Base-by-base conservation (phyloP, 2,329 filamentous ascomycete species). In the Taxawa tesnikishii region DNA sequence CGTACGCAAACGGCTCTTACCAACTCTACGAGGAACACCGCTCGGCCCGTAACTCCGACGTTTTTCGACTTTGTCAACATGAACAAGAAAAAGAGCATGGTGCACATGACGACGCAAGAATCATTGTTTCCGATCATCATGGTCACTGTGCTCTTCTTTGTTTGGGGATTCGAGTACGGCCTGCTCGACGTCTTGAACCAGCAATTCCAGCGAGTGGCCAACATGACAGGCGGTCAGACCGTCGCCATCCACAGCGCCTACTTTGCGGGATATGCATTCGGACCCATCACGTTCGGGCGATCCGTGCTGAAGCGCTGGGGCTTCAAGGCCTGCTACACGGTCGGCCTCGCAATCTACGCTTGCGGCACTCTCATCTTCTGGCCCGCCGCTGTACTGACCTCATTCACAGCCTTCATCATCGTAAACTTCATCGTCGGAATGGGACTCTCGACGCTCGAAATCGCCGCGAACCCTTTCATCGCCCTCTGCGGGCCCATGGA, bases 161-260 rank as follows among this genome's bases (percentile, higher is more conserved):
- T 94, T 3, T 93, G 84, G 85, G 87, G 87, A 0, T 79, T 94
- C 36, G 85, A 84, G 0, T 94, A 94, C 45, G 87, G 87, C 1
- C 67, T 94, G 2, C 63, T 94, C 5, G 84, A 90, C 46, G 79
- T 78, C 0, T 68, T 94, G 16, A 93, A 93, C 50, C 68, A 67
- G 13, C 73, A 74, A 15, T 76, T 84, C 32, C 73, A 78, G 21
- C 49, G 56, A 9, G 68, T 83, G 5, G 68, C 76, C 10, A 47
- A 68, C 14, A 77, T 80, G 65, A 69, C 63, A 1, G 54, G 63
- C 0, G 66, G 70, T 5, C 67, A 84, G 51, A 76, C 70, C 0
- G 59, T 83, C 3, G 76, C 75, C 2, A 65, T 84, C 24, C 79
- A 78, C 14, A 73, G 70, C 36, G 68, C 75, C 4, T 85, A 85